Evolutionary conservation across 2,329 filamentous ascomycete genomes (phyloP), one percentile per base, ranked within the genome.

Genomic region (Cryphonectria parasitica): DNA sequence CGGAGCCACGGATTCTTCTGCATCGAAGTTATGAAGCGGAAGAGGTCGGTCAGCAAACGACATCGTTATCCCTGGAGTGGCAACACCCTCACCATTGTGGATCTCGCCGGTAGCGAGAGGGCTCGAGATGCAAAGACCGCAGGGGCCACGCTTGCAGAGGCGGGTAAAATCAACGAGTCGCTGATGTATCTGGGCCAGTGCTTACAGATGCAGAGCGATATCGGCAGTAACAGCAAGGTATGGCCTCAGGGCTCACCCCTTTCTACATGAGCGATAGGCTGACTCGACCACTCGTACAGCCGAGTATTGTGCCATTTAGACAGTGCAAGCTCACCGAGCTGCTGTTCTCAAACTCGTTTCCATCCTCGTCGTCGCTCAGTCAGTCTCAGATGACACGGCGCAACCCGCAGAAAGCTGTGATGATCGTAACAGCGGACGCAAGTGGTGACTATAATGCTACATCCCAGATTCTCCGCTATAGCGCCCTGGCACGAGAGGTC

Each of bases 181-280:
- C 83, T 99, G 78, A 99, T 99, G 96, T 98, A 98, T 79, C 87
- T 99, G 1, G 96, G 96, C 0, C 96, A 98, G 78, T 99, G 96
- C 78, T 87, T 99, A 76, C 95, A 98, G 79, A 95, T 97, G 86
- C 95, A 98, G 79, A 95, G 92, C 71, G 93, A 95, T 75, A 87
- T 90, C 43, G 90, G 91, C 60, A 90, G 86, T 73, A 90, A 90
- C 17, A 89, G 87, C 78, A 95, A 93, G 87, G 92, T 93, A 84
- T 63, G 79, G 25, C n/a, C n/a, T 19, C 0, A 17, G 36, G 25
- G 2, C n/a, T n/a, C 8, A 8, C 28, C 28, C 11, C 13, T 10
- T 22, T 36, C 0, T 6, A 43, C 11, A 22, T n/a, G 25, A 28
- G 10, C 28, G 6, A 13, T 66, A 75, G 67, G 10, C 63, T 72